Evolutionary conservation across 352 stramenopile genomes (phyloP).

Genomic region (Pythium dissotocum): DNA sequence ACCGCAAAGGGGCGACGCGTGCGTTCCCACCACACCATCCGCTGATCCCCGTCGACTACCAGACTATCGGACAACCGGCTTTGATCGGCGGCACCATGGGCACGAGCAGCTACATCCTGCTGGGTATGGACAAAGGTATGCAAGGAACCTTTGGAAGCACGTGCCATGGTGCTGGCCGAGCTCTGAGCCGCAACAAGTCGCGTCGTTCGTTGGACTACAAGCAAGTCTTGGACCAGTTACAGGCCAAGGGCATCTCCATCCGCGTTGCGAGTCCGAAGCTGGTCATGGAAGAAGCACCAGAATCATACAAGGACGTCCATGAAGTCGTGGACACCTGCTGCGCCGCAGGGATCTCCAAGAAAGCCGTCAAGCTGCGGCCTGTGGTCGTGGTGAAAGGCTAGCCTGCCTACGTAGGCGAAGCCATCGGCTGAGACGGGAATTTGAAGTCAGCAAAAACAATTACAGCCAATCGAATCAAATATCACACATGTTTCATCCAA

Average conservation of each 20-base stretch:
- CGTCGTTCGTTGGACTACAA: neutral
- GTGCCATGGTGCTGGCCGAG: neutral
- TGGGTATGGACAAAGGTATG: neutral
- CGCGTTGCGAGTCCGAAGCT: neutral
- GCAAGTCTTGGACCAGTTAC: neutral
- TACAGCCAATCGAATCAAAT: neutral
- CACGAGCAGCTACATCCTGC: neutral
- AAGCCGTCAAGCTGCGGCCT: neutral
- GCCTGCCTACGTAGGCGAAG: no score
- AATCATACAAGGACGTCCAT: neutral
- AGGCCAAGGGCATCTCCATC: neutral
- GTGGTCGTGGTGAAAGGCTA: neutral
- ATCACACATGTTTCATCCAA: neutral
- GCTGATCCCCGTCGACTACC: neutral
- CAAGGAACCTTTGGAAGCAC: neutral
- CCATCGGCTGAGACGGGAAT: no score
- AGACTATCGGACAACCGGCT: neutral
- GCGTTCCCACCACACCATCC: neutral
- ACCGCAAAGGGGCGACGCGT: neutral
- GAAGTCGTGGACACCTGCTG: neutral
- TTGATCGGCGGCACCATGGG: neutral
- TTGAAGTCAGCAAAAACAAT: neutral
- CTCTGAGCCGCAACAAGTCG: neutral
- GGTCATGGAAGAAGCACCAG: neutral
- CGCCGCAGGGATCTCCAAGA: neutral